Conservation (phyloP, 2,329 filamentous ascomycete genomes). For the Mycocentrospora acerina region DNA sequence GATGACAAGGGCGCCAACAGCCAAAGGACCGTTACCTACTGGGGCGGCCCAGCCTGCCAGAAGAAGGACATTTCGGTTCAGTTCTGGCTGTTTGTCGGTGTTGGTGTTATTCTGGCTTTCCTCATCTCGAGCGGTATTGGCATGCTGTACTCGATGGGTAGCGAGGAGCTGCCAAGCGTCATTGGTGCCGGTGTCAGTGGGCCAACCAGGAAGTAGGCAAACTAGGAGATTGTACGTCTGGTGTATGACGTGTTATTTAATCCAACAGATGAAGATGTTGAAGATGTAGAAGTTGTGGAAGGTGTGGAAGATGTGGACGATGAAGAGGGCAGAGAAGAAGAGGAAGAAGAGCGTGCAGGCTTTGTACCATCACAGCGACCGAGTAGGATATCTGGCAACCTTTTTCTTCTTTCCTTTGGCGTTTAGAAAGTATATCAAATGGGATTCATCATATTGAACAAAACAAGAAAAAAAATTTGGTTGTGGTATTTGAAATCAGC, state of each 20-base stretch:
- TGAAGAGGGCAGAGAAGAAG: conserved; percentile 6
- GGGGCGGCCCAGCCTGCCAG: conserved; percentile 84
- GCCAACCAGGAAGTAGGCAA: conserved; percentile 49
- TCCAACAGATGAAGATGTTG: no score
- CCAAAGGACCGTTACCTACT: conserved; percentile 63
- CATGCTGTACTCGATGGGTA: conserved; percentile 79
- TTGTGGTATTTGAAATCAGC: no score
- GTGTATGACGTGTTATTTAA: conserved; percentile 35
- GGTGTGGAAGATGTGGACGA: neutral
- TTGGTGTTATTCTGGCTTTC: conserved; percentile 69
- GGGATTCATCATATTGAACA: neutral
- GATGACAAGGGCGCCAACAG: conserved; percentile 53
- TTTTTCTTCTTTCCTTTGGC: no score
- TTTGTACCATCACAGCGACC: conserved; percentile 24
- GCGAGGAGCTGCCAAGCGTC: conserved; percentile 86
- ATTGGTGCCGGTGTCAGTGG: conserved; percentile 91
- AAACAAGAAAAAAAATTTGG: no score
- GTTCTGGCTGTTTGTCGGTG: conserved; percentile 83
- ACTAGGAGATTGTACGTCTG: conserved; percentile 28
- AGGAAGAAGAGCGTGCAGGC: conserved; percentile 12
- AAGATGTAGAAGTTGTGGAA: neutral
- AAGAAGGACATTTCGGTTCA: conserved; percentile 87
- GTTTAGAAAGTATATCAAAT: neutral
- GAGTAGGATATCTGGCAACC: neutral
- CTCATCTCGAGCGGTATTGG: conserved; percentile 71